Base-by-base conservation (phyloP, 805 yeast species). In the Teunomyces kruisii region DNA sequence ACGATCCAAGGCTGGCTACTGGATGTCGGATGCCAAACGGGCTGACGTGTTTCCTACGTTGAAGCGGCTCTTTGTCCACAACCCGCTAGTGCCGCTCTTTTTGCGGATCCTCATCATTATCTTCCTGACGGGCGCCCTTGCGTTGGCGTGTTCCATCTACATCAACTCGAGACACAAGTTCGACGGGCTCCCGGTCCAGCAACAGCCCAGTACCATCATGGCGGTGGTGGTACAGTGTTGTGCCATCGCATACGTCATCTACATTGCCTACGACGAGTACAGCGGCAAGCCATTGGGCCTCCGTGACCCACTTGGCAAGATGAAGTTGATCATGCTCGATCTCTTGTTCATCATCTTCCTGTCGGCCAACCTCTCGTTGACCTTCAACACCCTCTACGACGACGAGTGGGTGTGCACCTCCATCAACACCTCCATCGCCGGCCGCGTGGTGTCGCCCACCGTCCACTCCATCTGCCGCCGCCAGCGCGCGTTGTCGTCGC, bases 151-250 rank as follows among this genome's bases (percentile, higher is more conserved):
- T 5, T 64, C 83, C 38, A 80, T 88, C 43, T 80, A 74, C 50
- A 63, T 64, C 9, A 57, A 61, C 44, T 74, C 77, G 39, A 54
- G 61, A 40, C 53, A 59, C 13, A 47, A 60, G 16, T 69, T 68
- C 50, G 64, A 67, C 13, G 66, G 64, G 3, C 50, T 55, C 13
- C 59, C 67, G 9, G 65, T 88, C 6, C 70, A 76, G 6, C 96
- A 87, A 59, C 90, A 87, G 57, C 86, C 99, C 13, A 84, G 96
- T 54, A 88, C 98, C 0, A 83, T 91, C 37, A 89, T 94, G 96
- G 94, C 97, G 3, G 78, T 94, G 2, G 82, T 82, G 42, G 96
- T 92, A 3, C 92, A 90, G 57, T 71, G 88, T 24, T 72, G 83
- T 49, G 96, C 96, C 2, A 66, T 88, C 19, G 76, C 81, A 0